Evolutionary conservation across 129 eudicot species (phyloP).

Genomic region (Ambrosia trifida): DNA sequence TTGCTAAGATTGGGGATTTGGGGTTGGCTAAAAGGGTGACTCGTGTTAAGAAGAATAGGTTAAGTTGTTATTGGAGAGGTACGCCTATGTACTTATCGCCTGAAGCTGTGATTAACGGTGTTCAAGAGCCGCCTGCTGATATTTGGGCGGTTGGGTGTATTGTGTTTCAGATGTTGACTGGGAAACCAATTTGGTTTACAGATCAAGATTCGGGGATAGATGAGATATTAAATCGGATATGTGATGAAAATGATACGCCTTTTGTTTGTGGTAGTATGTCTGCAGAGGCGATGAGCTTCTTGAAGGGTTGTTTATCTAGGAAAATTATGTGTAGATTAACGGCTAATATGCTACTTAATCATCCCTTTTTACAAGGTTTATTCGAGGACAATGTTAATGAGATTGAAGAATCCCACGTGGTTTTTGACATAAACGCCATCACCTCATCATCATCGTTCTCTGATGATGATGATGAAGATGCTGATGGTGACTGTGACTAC

Average conservation of each 20-base stretch:
- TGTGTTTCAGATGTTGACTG: slow-evolving; percentile 72
- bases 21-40: slow-evolving; percentile 67
- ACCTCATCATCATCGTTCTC: slow-evolving; percentile 30
- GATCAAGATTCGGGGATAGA: slow-evolving; percentile 30
- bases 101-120: slow-evolving; percentile 49
- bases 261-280: slow-evolving; percentile 39
- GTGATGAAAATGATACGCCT: slow-evolving; percentile 45
- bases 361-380: slow-evolving; percentile 56
- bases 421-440: slow-evolving; percentile 40
- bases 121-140: slow-evolving; percentile 60
- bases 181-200: slow-evolving; percentile 51
- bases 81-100: slow-evolving; percentile 61
- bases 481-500: slow-evolving; percentile 28
- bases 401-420: slow-evolving; percentile 27
- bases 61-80: slow-evolving; percentile 51
- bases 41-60: slow-evolving; percentile 40
- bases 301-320: slow-evolving; percentile 69
- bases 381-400: slow-evolving; percentile 38
- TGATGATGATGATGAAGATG: slow-evolving; percentile 37
- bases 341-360: slow-evolving; percentile 58
- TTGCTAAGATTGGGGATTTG: slow-evolving; percentile 76
- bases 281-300: slow-evolving; percentile 51
- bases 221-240: slow-evolving; percentile 41
- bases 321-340: slow-evolving; percentile 57
- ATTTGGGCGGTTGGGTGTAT: slow-evolving; percentile 80